These are phyloP conservation scores for Globomyces pollinis-pini DNA, from an alignment of 192 early-diverging fungal species.

Conservation along the genomic window DNA sequence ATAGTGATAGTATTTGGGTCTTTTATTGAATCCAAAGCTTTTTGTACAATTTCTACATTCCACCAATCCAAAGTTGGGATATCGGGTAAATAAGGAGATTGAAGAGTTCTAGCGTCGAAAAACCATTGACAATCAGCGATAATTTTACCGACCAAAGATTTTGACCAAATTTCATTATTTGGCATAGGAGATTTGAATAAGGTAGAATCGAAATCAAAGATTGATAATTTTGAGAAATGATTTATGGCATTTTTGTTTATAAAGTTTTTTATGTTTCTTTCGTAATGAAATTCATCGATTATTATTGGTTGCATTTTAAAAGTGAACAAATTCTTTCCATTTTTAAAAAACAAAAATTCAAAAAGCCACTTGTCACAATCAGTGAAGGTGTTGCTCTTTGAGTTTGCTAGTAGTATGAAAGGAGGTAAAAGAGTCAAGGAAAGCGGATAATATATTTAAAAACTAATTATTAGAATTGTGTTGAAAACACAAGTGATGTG, in stretches of 20 bases:
- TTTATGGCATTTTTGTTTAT: no score
- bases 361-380: no score
- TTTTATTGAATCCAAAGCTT: constrained; percentile 13
- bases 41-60: constrained; percentile 20
- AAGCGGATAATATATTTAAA: no score
- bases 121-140: constrained; percentile 48
- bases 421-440: no score
- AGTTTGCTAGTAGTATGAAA: no score
- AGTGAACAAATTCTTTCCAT: no score
- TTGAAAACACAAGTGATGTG: no score
- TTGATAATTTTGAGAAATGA: constrained; percentile 19
- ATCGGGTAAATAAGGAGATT: constrained; percentile 30
- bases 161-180: constrained; percentile 33
- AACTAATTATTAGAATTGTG: background rate
- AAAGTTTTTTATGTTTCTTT: no score
- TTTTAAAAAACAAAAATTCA: no score
- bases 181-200: constrained; percentile 47
- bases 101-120: constrained; percentile 30
- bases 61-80: constrained; percentile 23
- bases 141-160: constrained; percentile 25
- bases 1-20: background rate
- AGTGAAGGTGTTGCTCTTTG: no score
- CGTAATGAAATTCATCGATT: no score
- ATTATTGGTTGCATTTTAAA: no score
- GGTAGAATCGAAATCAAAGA: constrained; percentile 52